These are phyloP conservation scores for Schizopora paradoxa DNA, from an alignment of 1,284 basidiomycete genomes.

Conservation along the genomic window DNA sequence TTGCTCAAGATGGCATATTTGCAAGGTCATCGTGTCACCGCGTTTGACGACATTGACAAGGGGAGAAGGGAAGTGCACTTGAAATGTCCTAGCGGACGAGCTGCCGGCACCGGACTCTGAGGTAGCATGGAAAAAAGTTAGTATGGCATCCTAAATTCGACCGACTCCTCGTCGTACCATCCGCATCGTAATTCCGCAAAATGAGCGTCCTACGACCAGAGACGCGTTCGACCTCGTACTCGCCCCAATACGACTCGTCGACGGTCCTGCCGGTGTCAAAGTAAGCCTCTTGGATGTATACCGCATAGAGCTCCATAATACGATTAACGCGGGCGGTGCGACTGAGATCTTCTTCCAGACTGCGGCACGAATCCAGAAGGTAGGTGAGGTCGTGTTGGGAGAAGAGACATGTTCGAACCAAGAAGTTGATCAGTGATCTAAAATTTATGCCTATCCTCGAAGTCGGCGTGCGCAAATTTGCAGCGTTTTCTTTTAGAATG, in stretches of 20 bases:
- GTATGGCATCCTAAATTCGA: background rate
- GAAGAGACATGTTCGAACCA: constrained; percentile 6
- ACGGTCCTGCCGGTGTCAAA: constrained; percentile 16
- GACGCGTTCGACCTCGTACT: constrained; percentile 17
- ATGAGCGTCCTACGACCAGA: constrained; percentile 10
- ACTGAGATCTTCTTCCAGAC: constrained; percentile 13
- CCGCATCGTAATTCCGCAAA: constrained; percentile 16
- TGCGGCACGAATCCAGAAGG: constrained; percentile 12
- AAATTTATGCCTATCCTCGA: constrained; percentile 15
- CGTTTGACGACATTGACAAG: constrained; percentile 12
- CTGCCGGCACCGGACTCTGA: constrained; percentile 14
- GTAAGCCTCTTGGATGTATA: constrained; percentile 17
- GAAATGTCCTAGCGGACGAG: constrained; percentile 14
- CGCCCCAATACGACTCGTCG: constrained; percentile 18
- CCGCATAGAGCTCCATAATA: constrained; percentile 17
- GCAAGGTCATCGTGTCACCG: constrained; percentile 17
- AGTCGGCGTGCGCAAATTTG: constrained; percentile 11
- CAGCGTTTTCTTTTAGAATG: constrained; percentile 14
- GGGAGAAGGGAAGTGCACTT: constrained; percentile 14
- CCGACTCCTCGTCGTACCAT: constrained; percentile 9
- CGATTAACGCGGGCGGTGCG: constrained; percentile 17
- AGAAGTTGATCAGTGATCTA: constrained; percentile 14
- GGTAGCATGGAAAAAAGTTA: background rate
- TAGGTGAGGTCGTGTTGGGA: constrained; percentile 8
- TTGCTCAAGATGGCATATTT: constrained; percentile 18